Conservation (phyloP, 768 basidiomycete genomes). For the Mycena rebaudengoi region DNA sequence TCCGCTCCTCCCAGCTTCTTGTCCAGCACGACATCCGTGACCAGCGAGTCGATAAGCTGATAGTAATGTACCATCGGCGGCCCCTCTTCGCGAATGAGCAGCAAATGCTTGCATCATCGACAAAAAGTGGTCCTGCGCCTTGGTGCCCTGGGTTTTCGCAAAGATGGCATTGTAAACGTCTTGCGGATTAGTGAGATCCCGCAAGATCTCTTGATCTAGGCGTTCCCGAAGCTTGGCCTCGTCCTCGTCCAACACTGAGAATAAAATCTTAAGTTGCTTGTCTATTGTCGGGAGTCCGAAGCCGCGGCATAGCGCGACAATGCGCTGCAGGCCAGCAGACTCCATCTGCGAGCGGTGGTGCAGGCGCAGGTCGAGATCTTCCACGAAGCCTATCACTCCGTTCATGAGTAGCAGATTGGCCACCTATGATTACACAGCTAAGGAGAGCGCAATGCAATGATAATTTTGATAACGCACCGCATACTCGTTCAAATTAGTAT, state of each 20-base stretch:
- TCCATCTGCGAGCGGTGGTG: conserved; percentile 93
- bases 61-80: conserved; percentile 87
- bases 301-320: conserved; percentile 72
- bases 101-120: conserved; percentile 94
- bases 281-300: conserved; percentile 75
- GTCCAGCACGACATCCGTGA: conserved; percentile 92
- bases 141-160: conserved; percentile 78
- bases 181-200: conserved; percentile 79
- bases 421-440: conserved; percentile 55
- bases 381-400: conserved; percentile 67
- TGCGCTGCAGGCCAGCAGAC: conserved; percentile 78
- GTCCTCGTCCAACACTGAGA: conserved; percentile 74
- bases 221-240: conserved; percentile 76
- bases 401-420: conserved; percentile 79
- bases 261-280: conserved; percentile 69
- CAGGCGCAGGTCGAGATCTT: conserved; percentile 85
- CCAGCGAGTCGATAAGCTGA: conserved; percentile 88
- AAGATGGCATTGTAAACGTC: conserved; percentile 89
- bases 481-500: conserved; percentile 82
- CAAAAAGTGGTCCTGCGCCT: conserved; percentile 85
- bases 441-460: conserved; percentile 6
- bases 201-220: conserved; percentile 78
- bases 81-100: conserved; percentile 90
- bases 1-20: conserved; percentile 88
- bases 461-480: conserved; percentile 62